Conservation (phyloP, 2,329 filamentous ascomycete species). For the Monascus ruber region DNA sequence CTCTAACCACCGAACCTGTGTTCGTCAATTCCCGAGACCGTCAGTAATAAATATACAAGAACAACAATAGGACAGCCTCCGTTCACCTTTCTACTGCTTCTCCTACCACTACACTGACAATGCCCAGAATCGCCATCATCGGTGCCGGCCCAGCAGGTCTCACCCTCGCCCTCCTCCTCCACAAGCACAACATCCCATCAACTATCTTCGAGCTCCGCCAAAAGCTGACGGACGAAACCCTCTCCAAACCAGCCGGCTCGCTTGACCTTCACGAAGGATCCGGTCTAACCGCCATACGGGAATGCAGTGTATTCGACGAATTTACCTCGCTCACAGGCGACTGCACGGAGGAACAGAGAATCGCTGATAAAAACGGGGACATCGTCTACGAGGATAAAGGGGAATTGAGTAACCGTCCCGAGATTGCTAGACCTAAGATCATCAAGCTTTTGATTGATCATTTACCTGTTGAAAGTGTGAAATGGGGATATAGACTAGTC, state of each 20-base stretch:
- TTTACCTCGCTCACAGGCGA: slow-evolving; percentile 13
- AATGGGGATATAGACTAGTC: slow-evolving; percentile 13
- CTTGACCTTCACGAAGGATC: slow-evolving; percentile 18
- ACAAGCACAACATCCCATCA: slow-evolving; percentile 9
- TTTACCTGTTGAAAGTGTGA: slow-evolving; percentile 7
- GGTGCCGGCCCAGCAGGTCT: slow-evolving; percentile 27
- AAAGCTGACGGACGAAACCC: slow-evolving; percentile 13
- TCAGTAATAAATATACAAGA: too few species aligned
- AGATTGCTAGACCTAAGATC: slow-evolving; percentile 14
- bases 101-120: too few species aligned
- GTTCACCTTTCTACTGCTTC: too few species aligned
- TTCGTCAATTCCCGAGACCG: too few species aligned
- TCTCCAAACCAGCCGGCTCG: slow-evolving; percentile 10
- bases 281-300: slow-evolving; percentile 13
- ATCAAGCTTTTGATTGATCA: slow-evolving; percentile 6
- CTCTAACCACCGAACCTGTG: too few species aligned
- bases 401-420: slow-evolving; percentile 11
- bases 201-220: slow-evolving; percentile 19
- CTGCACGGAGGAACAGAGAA: slow-evolving; percentile 10
- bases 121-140: slow-evolving; percentile 25
- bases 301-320: slow-evolving; percentile 12
- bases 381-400: slow-evolving; percentile 7
- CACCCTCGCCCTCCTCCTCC: slow-evolving; percentile 12
- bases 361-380: slow-evolving; percentile 9
- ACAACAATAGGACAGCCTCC: too few species aligned